Conservation (phyloP, 2,329 filamentous ascomycete genomes). For the Scytalidium lignicola region DNA sequence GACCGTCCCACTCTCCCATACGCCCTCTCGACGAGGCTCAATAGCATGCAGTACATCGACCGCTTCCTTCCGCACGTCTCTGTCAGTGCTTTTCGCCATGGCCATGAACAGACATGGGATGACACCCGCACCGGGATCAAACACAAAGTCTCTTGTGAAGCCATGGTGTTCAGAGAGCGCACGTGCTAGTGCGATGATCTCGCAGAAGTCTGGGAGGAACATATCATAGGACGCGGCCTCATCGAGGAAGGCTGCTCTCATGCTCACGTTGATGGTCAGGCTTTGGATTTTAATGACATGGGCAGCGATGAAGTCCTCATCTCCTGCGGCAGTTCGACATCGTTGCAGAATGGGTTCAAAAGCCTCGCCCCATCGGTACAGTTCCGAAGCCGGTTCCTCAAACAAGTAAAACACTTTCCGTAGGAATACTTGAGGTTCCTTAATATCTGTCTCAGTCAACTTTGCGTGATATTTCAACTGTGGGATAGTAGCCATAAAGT, state of each 20-base stretch:
- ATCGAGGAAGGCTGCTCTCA: slow-evolving; percentile 1
- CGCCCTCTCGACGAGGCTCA: slow-evolving; percentile 13
- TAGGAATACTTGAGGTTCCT: slow-evolving; percentile 58
- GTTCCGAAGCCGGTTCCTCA: slow-evolving; percentile 2
- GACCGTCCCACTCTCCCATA: slow-evolving; percentile 14
- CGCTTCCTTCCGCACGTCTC: slow-evolving; percentile 12
- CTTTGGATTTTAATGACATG: slow-evolving; percentile 16
- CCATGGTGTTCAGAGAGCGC: slow-evolving; percentile 1
- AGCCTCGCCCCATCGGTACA: slow-evolving; percentile 11
- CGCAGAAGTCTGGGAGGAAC: slow-evolving; percentile 7
- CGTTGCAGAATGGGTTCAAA: slow-evolving; percentile 13
- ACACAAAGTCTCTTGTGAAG: slow-evolving; percentile 13
- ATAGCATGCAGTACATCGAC: slow-evolving; percentile 10
- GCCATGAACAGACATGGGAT: slow-evolving; percentile 16
- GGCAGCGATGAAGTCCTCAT: slow-evolving; percentile 11
- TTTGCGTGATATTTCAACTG: not conserved
- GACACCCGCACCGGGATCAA: slow-evolving; percentile 12
- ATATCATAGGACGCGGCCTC: slow-evolving; percentile 1
- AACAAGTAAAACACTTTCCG: slow-evolving; percentile 25
- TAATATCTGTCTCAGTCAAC: slow-evolving; percentile 37
- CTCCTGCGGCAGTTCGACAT: slow-evolving; percentile 1
- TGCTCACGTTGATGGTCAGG: slow-evolving; percentile 6
- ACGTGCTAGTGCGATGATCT: slow-evolving; percentile 2
- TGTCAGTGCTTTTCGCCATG: slow-evolving; percentile 9
- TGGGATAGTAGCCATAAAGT: slow-evolving; percentile 2